These are phyloP conservation scores for Pelargonium citronellum DNA, from an alignment of 441 rosid species.

Conservation along the genomic window DNA sequence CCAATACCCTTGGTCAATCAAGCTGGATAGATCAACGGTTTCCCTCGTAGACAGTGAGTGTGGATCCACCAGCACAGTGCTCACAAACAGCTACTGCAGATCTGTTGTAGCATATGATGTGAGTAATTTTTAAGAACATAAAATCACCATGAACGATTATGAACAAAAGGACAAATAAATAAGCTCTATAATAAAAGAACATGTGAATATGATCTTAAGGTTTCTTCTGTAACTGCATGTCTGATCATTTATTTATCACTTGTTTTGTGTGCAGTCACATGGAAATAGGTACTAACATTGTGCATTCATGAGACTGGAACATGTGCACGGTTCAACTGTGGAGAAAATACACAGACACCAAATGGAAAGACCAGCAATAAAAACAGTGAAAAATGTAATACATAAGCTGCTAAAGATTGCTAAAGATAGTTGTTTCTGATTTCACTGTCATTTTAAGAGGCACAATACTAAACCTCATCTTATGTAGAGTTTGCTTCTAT, in stretches of 20 bases:
- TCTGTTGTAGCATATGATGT: conserved; percentile 40
- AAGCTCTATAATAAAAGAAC: no score
- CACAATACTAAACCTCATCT: neutral
- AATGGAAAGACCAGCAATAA: neutral
- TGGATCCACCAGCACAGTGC: conserved; percentile 73
- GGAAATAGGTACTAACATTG: neutral
- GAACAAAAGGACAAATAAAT: neutral
- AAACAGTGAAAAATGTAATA: neutral
- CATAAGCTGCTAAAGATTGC: neutral
- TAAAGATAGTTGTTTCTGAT: neutral
- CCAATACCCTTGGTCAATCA: conserved; percentile 64
- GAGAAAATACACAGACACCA: no score
- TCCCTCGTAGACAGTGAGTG: conserved; percentile 72
- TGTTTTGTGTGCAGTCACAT: neutral
- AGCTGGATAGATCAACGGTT: conserved; percentile 64
- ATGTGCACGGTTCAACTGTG: no score
- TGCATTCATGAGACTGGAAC: no score
- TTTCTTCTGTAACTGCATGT: neutral
- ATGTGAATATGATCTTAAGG: no score
- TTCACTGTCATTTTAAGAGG: neutral
- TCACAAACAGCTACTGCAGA: conserved; percentile 66
- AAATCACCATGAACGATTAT: neutral
- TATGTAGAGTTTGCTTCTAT: neutral
- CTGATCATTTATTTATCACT: neutral
- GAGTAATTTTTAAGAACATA: neutral